Evolutionary conservation across 306 rosid genomes (phyloP).

Genomic region (Inga leiocalycina): DNA sequence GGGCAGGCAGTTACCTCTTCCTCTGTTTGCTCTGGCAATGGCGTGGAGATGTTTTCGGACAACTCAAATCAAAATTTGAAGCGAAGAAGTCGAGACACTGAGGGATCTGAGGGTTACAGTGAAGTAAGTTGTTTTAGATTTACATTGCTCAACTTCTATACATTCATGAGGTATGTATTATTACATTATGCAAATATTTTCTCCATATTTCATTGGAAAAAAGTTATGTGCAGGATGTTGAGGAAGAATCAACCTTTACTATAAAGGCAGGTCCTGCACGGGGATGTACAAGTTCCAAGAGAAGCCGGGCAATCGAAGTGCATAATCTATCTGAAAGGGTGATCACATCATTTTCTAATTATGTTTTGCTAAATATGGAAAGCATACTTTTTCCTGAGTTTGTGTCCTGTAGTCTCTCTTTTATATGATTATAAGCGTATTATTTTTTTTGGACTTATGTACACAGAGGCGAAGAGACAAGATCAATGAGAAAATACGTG

Average conservation of each 20-base stretch:
- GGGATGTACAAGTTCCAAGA: conserved; percentile 55
- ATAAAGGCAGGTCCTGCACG: conserved; percentile 59
- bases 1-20: conserved; percentile 72
- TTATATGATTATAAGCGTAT: no score
- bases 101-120: conserved; percentile 88
- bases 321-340: conserved; percentile 99
- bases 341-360: conserved; percentile 29
- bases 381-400: background rate
- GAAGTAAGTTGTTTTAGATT: conserved; percentile 58
- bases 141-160: no score
- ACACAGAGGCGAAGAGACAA: conserved; percentile 91
- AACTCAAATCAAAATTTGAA: conserved; percentile 53
- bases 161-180: no score
- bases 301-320: conserved; percentile 98
- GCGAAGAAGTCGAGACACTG: conserved; percentile 71
- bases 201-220: no score
- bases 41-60: conserved; percentile 61
- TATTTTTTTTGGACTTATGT: no score
- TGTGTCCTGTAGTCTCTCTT: background rate
- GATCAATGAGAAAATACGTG: conserved; percentile 97
- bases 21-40: conserved; percentile 85
- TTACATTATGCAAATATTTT: no score
- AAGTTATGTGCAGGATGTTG: conserved; percentile 61
- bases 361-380: no score
- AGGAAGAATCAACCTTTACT: conserved; percentile 71